phyloP scores from a whole-genome alignment of 192 early-diverging fungal genomes.

The Coemansia sp. region DNA sequence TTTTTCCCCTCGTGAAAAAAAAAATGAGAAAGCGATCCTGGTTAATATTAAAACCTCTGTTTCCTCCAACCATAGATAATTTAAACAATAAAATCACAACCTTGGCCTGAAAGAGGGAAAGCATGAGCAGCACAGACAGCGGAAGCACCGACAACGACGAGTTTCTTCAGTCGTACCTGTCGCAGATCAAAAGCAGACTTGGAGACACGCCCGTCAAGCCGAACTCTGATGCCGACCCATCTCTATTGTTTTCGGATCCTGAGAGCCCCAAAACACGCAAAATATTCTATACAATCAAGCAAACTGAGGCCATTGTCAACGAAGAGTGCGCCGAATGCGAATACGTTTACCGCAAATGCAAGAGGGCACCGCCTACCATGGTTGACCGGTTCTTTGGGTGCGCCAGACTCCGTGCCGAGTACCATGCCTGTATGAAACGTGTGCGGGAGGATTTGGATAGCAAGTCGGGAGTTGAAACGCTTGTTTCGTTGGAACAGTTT shows the following conservation, averaged over 20 bases:
- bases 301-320: conserved; percentile 38
- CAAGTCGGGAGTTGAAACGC: conserved; percentile 15
- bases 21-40: background rate
- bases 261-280: conserved; percentile 30
- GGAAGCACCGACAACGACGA: conserved; percentile 21
- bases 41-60: background rate
- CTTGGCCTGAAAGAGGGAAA: background rate
- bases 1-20: too few species aligned
- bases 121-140: conserved; percentile 10
- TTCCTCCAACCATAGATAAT: background rate
- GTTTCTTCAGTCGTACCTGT: conserved; percentile 36
- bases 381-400: conserved; percentile 32
- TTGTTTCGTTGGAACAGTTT: conserved; percentile 3
- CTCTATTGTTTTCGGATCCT: conserved; percentile 27
- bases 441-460: conserved; percentile 17
- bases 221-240: conserved; percentile 12
- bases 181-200: conserved; percentile 29
- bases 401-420: conserved; percentile 16
- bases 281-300: conserved; percentile 35
- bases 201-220: conserved; percentile 29
- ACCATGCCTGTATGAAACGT: conserved; percentile 21
- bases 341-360: conserved; percentile 35
- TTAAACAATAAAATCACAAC: background rate
- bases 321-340: conserved; percentile 46
- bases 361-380: conserved; percentile 21